Evolutionary conservation across 257 asterid genomes (phyloP).

Genomic region (Handroanthus guayacan): DNA sequence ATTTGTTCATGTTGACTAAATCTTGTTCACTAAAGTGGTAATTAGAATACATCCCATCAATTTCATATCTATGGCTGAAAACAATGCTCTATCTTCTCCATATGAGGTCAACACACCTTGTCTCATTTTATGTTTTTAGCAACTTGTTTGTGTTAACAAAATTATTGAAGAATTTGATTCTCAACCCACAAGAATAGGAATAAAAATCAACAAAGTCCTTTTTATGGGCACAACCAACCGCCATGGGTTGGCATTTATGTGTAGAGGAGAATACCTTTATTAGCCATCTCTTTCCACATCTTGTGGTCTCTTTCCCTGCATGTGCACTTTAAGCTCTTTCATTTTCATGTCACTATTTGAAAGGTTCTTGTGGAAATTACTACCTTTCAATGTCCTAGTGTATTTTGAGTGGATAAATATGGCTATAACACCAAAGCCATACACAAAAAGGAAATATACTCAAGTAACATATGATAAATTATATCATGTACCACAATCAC

Average conservation of each 20-base stretch:
- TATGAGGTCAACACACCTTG: background rate
- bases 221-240: constrained; percentile 23
- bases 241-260: constrained; percentile 29
- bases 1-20: background rate
- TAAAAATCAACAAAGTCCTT: background rate
- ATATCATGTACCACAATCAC: no score
- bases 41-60: background rate
- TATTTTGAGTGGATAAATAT: background rate
- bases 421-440: background rate
- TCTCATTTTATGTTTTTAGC: constrained; percentile 15
- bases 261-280: background rate
- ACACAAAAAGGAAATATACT: no score
- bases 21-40: background rate
- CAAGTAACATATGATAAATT: no score
- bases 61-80: background rate
- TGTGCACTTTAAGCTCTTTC: constrained; percentile 49
- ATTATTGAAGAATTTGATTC: background rate
- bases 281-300: constrained; percentile 47
- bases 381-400: background rate
- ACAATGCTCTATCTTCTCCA: background rate
- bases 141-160: constrained; percentile 11
- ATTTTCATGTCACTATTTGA: constrained; percentile 17
- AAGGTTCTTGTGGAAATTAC: background rate
- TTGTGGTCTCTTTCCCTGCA: constrained; percentile 38
- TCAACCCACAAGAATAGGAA: background rate